Base-by-base conservation (phyloP, 345 rosid species). In the Aquilaria yunnanensis region DNA sequence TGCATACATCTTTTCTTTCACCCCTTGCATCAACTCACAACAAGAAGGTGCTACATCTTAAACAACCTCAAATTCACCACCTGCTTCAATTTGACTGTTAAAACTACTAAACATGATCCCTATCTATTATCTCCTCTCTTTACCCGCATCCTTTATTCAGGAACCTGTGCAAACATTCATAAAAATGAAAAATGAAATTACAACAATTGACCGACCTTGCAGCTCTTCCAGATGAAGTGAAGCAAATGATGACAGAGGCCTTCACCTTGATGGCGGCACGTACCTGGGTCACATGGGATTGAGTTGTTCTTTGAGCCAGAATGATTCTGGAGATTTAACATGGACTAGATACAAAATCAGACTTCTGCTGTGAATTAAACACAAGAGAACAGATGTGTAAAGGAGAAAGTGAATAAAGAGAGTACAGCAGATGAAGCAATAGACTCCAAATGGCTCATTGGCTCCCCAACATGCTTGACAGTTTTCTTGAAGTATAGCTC, bases 391-490 rank as follows among this genome's bases (percentile, higher is more conserved):
- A 9, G 49, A 48, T 1, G 13, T 5, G 48, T 14, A 16, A 32
- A 41, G 61, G 49, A 31, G 59, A 14, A 47, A 56, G 51, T 45
- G 23, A 59, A 49, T 32, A 48, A 47, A 60, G 29, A 56, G 47
- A 65, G n/a, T 91, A 91, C 99, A 74, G 97, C 99, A 54, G 99
- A 82, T 61, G 97, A 94, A 62, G 99, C 88, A 74, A 94, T 94
- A 29, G 97, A 91, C 83, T 94, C 99, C 77, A 94, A 74, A 71
- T 94, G 96, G 70, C 74, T 74, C 97, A 94, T 94, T 12, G 97
- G 97, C 75, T 94, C 99, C 66, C 97, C 99, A 51, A 87, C 96
- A 71, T 74, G 77, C 74, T 91, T 94, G 68, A 87, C 91, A 66
- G 96, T 77, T 80, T 77, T 86, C 85, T 91, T 94, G 82, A 85